Evolutionary conservation across 2,329 filamentous ascomycete genomes (phyloP).

Genomic region (Xylaria sp.): DNA sequence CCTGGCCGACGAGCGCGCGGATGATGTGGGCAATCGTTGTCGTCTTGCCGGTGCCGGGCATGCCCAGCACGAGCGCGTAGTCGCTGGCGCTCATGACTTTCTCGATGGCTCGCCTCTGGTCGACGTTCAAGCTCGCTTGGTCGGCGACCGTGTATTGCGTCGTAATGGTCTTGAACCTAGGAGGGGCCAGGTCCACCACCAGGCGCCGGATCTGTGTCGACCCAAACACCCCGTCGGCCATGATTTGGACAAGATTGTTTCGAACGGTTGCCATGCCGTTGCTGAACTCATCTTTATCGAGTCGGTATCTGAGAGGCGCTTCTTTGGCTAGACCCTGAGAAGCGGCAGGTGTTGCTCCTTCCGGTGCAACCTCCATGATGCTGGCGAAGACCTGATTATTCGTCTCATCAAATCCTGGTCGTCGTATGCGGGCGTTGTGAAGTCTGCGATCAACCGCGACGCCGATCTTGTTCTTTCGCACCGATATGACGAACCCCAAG

Average conservation of each 20-base stretch:
- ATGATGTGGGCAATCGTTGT: slow-evolving; percentile 99
- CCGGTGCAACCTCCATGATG: slow-evolving; percentile 80
- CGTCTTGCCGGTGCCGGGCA: slow-evolving; percentile 98
- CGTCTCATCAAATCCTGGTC: slow-evolving; percentile 73
- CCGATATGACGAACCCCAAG: slow-evolving; percentile 83
- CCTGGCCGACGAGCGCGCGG: slow-evolving; percentile 80
- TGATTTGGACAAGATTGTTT: slow-evolving; percentile 91
- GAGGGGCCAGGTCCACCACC: slow-evolving; percentile 75
- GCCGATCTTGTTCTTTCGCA: slow-evolving; percentile 74
- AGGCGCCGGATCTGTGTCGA: slow-evolving; percentile 74
- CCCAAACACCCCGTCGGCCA: slow-evolving; percentile 76
- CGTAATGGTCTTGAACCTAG: slow-evolving; percentile 69
- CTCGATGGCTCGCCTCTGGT: slow-evolving; percentile 83
- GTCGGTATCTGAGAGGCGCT: slow-evolving; percentile 70
- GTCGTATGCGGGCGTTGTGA: slow-evolving; percentile 79
- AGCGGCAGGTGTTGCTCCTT: slow-evolving; percentile 55
- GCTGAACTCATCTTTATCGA: slow-evolving; percentile 98
- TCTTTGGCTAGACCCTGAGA: slow-evolving; percentile 55
- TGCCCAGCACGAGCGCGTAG: slow-evolving; percentile 95
- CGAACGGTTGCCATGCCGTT: slow-evolving; percentile 95
- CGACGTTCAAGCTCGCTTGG: slow-evolving; percentile 75
- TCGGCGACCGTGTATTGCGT: slow-evolving; percentile 66
- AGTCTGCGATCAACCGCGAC: slow-evolving; percentile 89
- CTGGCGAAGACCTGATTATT: slow-evolving; percentile 86
- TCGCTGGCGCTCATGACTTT: slow-evolving; percentile 96